Conservation (phyloP, 2,329 filamentous ascomycete genomes). For the Paracamarosporium sp. region DNA sequence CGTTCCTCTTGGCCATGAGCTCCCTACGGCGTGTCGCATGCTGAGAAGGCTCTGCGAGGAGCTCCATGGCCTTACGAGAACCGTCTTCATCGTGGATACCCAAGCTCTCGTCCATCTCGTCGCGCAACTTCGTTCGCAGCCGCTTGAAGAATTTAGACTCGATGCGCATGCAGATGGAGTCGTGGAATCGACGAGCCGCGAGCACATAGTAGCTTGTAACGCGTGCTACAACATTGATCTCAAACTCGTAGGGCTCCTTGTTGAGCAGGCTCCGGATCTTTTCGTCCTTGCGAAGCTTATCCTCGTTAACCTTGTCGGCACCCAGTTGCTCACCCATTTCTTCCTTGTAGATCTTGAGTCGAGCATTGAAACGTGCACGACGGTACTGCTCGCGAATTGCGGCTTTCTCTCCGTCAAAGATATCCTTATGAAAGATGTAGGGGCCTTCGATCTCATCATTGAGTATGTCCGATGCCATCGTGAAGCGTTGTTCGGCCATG, state of each 20-base stretch:
- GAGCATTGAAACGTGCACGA: constrained; percentile 28
- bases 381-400: constrained; percentile 26
- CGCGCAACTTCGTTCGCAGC: constrained; percentile 25
- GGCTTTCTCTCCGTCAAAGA: constrained; percentile 15
- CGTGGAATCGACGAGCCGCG: constrained; percentile 69
- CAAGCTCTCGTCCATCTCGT: constrained; percentile 32
- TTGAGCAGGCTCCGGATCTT: constrained; percentile 49
- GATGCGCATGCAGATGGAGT: constrained; percentile 54
- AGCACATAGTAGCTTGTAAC: constrained; percentile 74
- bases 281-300: constrained; percentile 32
- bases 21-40: constrained; percentile 18
- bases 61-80: constrained; percentile 14
- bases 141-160: constrained; percentile 44
- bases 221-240: constrained; percentile 68
- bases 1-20: constrained; percentile 13
- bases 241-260: constrained; percentile 64
- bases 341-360: constrained; percentile 32
- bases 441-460: constrained; percentile 44
- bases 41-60: constrained; percentile 20
- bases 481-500: constrained; percentile 30
- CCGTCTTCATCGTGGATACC: constrained; percentile 24
- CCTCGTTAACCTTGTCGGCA: constrained; percentile 12
- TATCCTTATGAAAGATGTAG: constrained; percentile 36
- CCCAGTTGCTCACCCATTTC: constrained; percentile 19
- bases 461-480: constrained; percentile 32